These are phyloP conservation scores for Neoarthrinium moseri DNA, from an alignment of 2,329 filamentous ascomycete genomes.

Conservation along the genomic window DNA sequence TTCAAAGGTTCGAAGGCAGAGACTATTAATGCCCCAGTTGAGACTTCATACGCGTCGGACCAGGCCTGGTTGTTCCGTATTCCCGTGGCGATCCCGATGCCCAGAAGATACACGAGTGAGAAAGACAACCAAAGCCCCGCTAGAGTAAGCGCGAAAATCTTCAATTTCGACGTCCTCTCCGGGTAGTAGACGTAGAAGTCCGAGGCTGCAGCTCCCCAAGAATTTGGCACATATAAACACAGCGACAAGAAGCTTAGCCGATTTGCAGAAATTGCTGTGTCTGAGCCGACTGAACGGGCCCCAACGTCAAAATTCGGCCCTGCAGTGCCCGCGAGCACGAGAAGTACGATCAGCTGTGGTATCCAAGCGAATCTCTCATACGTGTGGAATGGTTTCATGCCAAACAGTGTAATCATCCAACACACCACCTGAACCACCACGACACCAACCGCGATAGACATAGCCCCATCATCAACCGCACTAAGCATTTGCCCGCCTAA, in stretches of 20 bases:
- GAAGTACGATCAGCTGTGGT: slow-evolving; percentile 59
- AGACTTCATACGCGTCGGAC: slow-evolving; percentile 53
- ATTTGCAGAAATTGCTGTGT: slow-evolving; percentile 52
- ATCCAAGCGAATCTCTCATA: slow-evolving; percentile 69
- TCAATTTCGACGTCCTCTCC: slow-evolving; percentile 20
- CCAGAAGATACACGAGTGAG: slow-evolving; percentile 59
- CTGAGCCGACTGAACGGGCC: slow-evolving; percentile 48
- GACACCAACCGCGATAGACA: slow-evolving; percentile 66
- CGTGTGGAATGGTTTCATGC: slow-evolving; percentile 65
- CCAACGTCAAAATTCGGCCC: slow-evolving; percentile 57
- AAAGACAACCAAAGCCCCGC: slow-evolving; percentile 1
- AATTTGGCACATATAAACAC: slow-evolving; percentile 63
- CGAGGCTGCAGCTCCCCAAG: slow-evolving; percentile 61
- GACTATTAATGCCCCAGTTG: slow-evolving; percentile 64
- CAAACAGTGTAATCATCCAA: slow-evolving; percentile 65
- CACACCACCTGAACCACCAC: slow-evolving; percentile 62
- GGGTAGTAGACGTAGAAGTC: slow-evolving; percentile 63
- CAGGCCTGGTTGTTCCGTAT: slow-evolving; percentile 51
- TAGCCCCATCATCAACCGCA: slow-evolving; percentile 55
- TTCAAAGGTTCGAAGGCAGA: slow-evolving; percentile 59
- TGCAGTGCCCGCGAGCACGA: slow-evolving; percentile 61
- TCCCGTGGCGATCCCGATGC: slow-evolving; percentile 62
- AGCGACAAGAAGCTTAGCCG: slow-evolving; percentile 69
- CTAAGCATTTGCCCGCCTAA: slow-evolving; percentile 68
- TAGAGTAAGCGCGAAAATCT: slow-evolving; percentile 45